These are phyloP conservation scores for Actinidia arguta DNA, from an alignment of 179 eudicot species.

Conservation along the genomic window DNA sequence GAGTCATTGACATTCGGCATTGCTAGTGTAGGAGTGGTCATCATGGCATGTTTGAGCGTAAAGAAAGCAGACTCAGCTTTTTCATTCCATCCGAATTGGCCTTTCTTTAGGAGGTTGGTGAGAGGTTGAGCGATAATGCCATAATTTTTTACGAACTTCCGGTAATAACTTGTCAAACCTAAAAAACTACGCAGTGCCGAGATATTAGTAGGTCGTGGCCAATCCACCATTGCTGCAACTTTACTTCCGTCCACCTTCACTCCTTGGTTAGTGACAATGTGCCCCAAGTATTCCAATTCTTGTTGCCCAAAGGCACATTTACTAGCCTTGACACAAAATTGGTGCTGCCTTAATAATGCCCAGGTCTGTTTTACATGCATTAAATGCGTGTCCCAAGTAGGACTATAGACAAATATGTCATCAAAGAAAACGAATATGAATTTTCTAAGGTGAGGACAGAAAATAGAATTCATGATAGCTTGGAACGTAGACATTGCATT, in stretches of 20 bases:
- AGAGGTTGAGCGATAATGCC: not conserved
- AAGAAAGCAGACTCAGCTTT: not conserved
- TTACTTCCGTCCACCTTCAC: not conserved
- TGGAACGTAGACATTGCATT: not conserved
- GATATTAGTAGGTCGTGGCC: not conserved
- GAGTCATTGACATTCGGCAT: not conserved
- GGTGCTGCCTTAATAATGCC: not conserved
- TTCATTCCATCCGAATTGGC: not conserved
- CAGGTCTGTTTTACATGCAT: not conserved
- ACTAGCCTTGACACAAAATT: not conserved
- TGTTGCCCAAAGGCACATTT: not conserved
- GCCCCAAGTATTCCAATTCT: constrained; percentile 1
- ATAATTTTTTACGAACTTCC: not conserved
- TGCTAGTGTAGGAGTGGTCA: not conserved
- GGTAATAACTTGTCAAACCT: not conserved
- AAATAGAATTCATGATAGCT: not conserved
- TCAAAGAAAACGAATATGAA: not conserved
- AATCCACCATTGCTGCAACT: not conserved
- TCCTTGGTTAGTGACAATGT: not conserved
- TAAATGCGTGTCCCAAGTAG: not conserved
- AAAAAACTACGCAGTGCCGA: not conserved
- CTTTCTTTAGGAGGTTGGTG: not conserved
- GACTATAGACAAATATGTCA: not conserved
- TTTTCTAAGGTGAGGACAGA: not conserved
- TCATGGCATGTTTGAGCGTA: not conserved